These are phyloP conservation scores for Penicillium corylophilum DNA, from an alignment of 2,329 filamentous ascomycete genomes.

Conservation along the genomic window DNA sequence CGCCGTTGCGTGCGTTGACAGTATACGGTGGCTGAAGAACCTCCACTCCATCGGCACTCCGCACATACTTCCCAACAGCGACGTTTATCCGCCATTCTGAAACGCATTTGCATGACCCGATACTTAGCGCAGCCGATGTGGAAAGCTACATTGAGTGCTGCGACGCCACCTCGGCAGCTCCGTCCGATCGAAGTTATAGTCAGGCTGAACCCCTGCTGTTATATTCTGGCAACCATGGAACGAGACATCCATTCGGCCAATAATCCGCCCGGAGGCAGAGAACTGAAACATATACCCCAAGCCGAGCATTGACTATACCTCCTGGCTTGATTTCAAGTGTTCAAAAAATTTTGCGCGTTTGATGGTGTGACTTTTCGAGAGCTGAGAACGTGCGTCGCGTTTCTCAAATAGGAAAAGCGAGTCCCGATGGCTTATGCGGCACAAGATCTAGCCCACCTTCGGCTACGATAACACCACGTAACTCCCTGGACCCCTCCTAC, in stretches of 20 bases:
- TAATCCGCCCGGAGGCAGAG: background rate
- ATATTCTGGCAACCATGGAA: background rate
- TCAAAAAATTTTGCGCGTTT: background rate
- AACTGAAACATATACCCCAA: background rate
- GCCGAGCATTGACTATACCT: background rate
- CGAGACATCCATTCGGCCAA: background rate
- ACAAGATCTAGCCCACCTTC: background rate
- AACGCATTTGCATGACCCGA: background rate
- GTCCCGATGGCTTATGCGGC: background rate
- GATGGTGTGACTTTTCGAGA: background rate
- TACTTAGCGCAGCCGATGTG: background rate
- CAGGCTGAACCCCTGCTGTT: background rate
- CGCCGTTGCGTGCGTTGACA: background rate
- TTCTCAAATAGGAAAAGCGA: background rate
- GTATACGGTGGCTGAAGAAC: background rate
- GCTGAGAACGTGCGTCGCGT: background rate
- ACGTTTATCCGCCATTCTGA: background rate
- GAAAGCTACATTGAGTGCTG: background rate
- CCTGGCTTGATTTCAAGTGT: background rate
- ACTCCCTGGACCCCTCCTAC: too few relatives aligned
- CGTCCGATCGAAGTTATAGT: background rate
- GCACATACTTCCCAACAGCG: background rate
- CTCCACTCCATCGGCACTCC: background rate
- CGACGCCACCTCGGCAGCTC: background rate
- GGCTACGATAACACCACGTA: background rate